A percentile compares a stretch with the other conserved stretches of the same genome.
Evolutionary conservation across 371 early-diverging fungal genomes (phyloP).

Genomic region (Mucor mucedo): DNA sequence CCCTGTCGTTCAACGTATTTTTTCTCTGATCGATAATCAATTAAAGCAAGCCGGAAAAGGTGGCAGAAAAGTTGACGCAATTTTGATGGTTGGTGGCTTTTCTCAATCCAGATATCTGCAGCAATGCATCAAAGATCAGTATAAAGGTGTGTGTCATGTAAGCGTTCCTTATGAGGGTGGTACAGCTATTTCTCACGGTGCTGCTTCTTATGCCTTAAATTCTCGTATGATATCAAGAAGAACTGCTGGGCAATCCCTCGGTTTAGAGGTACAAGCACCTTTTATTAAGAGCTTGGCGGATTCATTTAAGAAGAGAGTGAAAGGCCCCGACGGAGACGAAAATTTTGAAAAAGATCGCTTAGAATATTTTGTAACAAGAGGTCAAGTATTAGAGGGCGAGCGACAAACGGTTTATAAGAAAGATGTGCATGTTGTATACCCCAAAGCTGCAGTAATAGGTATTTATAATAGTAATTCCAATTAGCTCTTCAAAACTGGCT

Average conservation of each 20-base stretch:
- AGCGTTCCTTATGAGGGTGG: slow-evolving; percentile 31
- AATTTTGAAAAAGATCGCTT: not conserved
- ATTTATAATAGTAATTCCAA: no score
- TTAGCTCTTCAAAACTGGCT: not conserved
- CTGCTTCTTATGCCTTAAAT: slow-evolving; percentile 42
- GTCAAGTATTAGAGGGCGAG: no score
- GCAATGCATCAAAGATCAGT: slow-evolving; percentile 6
- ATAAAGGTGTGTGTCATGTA: slow-evolving; percentile 18
- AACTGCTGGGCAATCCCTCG: slow-evolving; percentile 31
- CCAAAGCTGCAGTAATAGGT: no score
- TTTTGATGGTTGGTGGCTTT: slow-evolving; percentile 3
- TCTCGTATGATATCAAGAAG: slow-evolving; percentile 22
- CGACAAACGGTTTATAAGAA: no score
- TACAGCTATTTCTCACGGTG: slow-evolving; percentile 33
- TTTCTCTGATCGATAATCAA: slow-evolving; percentile 15
- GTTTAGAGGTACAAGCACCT: not conserved
- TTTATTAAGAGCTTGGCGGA: not conserved
- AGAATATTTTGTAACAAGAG: no score
- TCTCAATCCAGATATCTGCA: slow-evolving; percentile 11
- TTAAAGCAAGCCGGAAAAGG: slow-evolving; percentile 15
- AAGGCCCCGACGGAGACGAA: not conserved
- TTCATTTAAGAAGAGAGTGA: not conserved
- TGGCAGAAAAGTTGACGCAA: not conserved
- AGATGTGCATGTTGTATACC: no score
- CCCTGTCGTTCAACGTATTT: not conserved